These are phyloP conservation scores for Eremochloa ophiuroides DNA, from an alignment of 176 grass and related monocot species.

Conservation along the genomic window DNA sequence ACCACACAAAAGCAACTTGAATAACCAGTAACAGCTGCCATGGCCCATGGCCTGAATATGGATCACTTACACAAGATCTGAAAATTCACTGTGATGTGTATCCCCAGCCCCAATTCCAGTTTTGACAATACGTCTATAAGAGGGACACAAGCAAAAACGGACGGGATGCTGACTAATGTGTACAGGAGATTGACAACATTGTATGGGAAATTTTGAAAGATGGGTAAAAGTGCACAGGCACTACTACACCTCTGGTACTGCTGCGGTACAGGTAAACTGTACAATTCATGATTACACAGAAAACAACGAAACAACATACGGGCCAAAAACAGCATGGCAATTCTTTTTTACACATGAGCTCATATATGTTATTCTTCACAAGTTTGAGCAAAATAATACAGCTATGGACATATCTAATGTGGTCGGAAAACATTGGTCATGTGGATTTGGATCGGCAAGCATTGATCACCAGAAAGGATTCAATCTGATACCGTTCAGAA, in stretches of 20 bases:
- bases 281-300: background rate
- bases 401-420: slow-evolving; percentile 1
- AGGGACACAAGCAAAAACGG: no score
- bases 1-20: no score
- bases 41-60: no score
- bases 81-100: no score
- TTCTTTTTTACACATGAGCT: background rate
- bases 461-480: slow-evolving; percentile 46
- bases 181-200: no score
- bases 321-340: background rate
- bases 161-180: no score
- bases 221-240: no score
- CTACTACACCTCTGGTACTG: background rate
- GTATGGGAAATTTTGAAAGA: no score
- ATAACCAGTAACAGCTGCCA: no score
- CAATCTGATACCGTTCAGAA: slow-evolving; percentile 52
- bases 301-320: background rate
- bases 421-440: background rate
- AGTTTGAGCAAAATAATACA: slow-evolving; percentile 6
- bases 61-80: no score
- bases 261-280: background rate
- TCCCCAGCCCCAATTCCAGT: no score
- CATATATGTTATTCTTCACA: slow-evolving; percentile 18
- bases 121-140: no score
- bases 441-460: background rate